These are phyloP conservation scores for Henckelia pumila DNA, from an alignment of 257 asterid genomes.

Conservation along the genomic window DNA sequence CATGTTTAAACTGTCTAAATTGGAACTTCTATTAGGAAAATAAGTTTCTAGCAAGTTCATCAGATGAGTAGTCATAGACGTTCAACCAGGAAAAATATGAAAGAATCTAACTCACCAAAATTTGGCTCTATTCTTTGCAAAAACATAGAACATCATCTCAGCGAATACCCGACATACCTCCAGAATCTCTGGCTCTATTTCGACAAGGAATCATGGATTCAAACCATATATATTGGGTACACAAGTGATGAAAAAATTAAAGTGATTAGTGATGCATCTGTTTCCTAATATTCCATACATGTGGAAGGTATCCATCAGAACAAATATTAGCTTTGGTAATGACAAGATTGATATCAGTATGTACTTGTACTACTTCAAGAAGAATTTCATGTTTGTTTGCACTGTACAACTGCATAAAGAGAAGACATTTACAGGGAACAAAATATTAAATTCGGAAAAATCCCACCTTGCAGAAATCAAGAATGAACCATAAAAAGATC, in stretches of 20 bases:
- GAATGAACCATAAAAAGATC: conserved; percentile 18
- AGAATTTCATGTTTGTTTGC: conserved; percentile 53
- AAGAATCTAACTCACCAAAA: conserved; percentile 7
- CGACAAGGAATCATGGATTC: no score
- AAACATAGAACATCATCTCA: conserved; percentile 67
- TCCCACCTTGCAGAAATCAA: conserved; percentile 5
- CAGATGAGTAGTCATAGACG: no score
- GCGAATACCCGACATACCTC: conserved; percentile 77
- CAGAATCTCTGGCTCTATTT: conserved; percentile 54
- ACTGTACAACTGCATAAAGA: conserved; percentile 44
- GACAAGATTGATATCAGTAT: conserved; percentile 51
- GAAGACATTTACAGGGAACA: neutral
- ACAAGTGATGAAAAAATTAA: no score
- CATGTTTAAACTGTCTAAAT: no score
- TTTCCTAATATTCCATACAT: no score
- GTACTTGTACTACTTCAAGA: conserved; percentile 52
- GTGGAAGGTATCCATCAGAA: conserved; percentile 61
- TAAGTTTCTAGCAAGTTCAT: no score
- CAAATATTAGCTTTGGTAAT: conserved; percentile 46
- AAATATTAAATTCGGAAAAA: conserved; percentile 4
- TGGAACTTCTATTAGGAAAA: no score
- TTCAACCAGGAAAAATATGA: no score
- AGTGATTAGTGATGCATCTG: no score
- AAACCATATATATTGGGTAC: no score
- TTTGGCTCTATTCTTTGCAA: conserved; percentile 64